Evolutionary conservation across 768 basidiomycete species (phyloP), one percentile per base, ranked within the genome.

Genomic region (Mycena amicta): DNA sequence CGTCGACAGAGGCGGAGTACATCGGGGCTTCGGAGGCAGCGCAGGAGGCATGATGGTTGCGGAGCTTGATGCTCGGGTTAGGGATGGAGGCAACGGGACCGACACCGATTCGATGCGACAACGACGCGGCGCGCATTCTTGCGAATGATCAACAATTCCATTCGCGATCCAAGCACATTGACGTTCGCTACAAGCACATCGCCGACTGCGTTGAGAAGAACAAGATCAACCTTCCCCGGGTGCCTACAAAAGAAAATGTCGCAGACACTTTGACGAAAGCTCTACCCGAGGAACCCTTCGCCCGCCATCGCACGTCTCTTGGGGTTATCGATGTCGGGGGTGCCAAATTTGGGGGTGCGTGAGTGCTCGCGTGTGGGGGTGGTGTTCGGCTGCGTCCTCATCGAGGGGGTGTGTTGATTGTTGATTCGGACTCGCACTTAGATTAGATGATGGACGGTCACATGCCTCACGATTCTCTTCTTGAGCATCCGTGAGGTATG

Each of bases 1-100:
- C 76, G 0, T 74, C 74, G 0, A 70, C 68, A 2, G 74, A 80
- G 54, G 70, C 75, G 0, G 76, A 79, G 61, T 78, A 75, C 58
- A 52, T 56, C 13, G 55, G 23, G 2, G 39, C 52, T 0, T 62
- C 65, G 2, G 60, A 69, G 30, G 60, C 69, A 12, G 43, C 62
- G 12, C 59, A 64, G 8, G 53, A 60, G 27, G 50, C 60, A 4
- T 65, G 56, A 43, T 66, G 72, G 71, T 53, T 71, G 51, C 56
- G 70, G 43, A 64, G 63, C 37, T 57, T 72, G 12, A 40, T 64
- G 12, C 41, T 56, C 5, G 63, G 69, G 28, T 51, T 62, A 0
- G 29, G 29, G 1, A 15, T 63, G 25, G 3, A 25, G 22, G 30
- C 62, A 11, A 15, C 22, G 5, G 47, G 20, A 4, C 46, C 65